Evolutionary conservation across 2,329 filamentous ascomycete species (phyloP).

Genomic region (Aspergillus ruber): DNA sequence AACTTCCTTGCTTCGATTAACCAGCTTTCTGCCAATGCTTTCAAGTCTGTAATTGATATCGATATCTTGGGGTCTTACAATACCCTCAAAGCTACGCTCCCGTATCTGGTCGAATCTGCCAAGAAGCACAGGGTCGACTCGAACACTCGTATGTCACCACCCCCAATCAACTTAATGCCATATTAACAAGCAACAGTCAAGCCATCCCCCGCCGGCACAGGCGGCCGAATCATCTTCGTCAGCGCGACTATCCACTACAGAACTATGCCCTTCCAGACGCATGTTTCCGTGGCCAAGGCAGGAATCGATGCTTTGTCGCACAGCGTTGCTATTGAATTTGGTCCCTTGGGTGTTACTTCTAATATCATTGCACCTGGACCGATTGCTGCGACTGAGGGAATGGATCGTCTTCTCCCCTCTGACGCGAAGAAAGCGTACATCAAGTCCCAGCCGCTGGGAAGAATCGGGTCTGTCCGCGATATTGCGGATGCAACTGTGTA

Average conservation of each 20-base stretch:
- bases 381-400: constrained; percentile 77
- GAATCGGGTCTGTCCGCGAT: constrained; percentile 74
- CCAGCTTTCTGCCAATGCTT: constrained; percentile 77
- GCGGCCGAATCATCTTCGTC: constrained; percentile 82
- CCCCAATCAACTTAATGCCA: background rate
- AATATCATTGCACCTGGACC: constrained; percentile 87
- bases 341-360: constrained; percentile 75
- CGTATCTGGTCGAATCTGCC: constrained; percentile 71
- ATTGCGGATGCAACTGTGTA: constrained; percentile 90
- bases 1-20: constrained; percentile 88
- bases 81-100: constrained; percentile 85
- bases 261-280: constrained; percentile 75
- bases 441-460: constrained; percentile 61
- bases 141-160: constrained; percentile 38
- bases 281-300: constrained; percentile 88
- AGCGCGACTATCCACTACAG: constrained; percentile 89
- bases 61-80: constrained; percentile 92
- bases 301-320: constrained; percentile 79
- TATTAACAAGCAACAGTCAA: constrained; percentile 16
- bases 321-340: constrained; percentile 79
- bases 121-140: constrained; percentile 55
- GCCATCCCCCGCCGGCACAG: constrained; percentile 49
- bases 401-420: constrained; percentile 56
- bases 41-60: constrained; percentile 94
- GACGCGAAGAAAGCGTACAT: constrained; percentile 43